Base-by-base conservation (phyloP, 345 rosid genomes). In the Linum tenue region DNA sequence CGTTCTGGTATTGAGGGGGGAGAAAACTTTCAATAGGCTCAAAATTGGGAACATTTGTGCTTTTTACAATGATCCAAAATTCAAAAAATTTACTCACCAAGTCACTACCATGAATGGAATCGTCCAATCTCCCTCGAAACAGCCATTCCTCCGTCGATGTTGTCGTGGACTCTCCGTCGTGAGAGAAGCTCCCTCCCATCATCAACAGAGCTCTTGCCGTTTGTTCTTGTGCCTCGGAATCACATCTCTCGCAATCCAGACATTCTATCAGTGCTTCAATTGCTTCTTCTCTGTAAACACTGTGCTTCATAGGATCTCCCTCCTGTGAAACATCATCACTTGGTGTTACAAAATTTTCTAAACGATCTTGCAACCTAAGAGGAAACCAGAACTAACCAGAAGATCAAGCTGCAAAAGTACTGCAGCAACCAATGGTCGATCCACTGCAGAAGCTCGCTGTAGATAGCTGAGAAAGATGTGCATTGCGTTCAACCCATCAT, bases 231-330 rank as follows among this genome's bases (percentile, higher is more conserved):
- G 76, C 71, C 57, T 69, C 72, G 11, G 80, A 64, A 61, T 59
- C 12, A 16, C 67, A 69, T 16, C 6, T 64, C 22, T 65, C 69
- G 56, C 83, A 79, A 67, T 86, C 80, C 67, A 84, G 44, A 59
- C 81, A 65, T 7, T 69, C 77, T 42, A 76, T 59, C 36, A 84
- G 68, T 14, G 73, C 85, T 59, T 84, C 89, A 7, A 86, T 42
- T 6, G 89, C 92, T 68, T 86, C 92, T 69, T 84, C 89, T 71
- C 84, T 73, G 62, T 82, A 84, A 1, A 82, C 42, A 38, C 89
- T 86, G 71, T 74, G 63, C 71, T 76, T 75, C 57, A 63, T 60
- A 44, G 75, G 76, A 76, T 84, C 87, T 58, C 72, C 87, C 89
- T 86, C 83, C 79, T 78, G 75, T 68, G 67, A 58, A 62, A 67